phyloP scores from a whole-genome alignment of 2,329 filamentous ascomycete genomes.

The Corinectria fuckeliana region DNA sequence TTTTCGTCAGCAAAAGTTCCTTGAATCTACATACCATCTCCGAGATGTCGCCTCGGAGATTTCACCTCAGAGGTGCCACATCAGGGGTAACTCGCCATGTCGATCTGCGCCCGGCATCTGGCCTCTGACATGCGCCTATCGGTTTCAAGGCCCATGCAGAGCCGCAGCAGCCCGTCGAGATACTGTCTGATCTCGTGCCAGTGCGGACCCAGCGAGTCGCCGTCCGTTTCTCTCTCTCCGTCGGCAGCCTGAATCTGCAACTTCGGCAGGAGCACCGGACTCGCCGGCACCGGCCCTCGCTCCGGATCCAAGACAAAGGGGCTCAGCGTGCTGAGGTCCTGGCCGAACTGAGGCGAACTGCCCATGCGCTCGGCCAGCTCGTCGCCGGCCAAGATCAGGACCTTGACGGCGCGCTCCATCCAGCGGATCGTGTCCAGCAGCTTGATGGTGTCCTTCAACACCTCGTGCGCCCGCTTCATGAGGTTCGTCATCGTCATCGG shows the following conservation, averaged over 20 bases:
- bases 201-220: slow-evolving; percentile 44
- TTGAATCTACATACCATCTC: too few species aligned
- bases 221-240: slow-evolving; percentile 25
- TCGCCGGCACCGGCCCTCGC: slow-evolving; percentile 35
- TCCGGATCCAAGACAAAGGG: slow-evolving; percentile 30
- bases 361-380: slow-evolving; percentile 46
- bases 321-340: slow-evolving; percentile 38
- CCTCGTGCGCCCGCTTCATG: slow-evolving; percentile 56
- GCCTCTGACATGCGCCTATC: slow-evolving; percentile 55
- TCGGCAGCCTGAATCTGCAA: slow-evolving; percentile 23
- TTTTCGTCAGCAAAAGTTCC: too few species aligned
- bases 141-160: slow-evolving; percentile 53
- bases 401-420: slow-evolving; percentile 54
- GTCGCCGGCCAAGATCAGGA: slow-evolving; percentile 52
- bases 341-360: slow-evolving; percentile 26
- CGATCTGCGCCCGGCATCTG: slow-evolving; percentile 53
- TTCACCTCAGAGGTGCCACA: not conserved
- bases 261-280: slow-evolving; percentile 32
- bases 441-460: slow-evolving; percentile 53
- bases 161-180: slow-evolving; percentile 50
- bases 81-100: slow-evolving; percentile 46
- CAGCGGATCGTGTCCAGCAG: slow-evolving; percentile 54
- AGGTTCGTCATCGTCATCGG: slow-evolving; percentile 54
- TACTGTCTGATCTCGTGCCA: slow-evolving; percentile 57
- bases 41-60: too few species aligned